These are phyloP conservation scores for Niebla homalea DNA, from an alignment of 495 filamentous ascomycete genomes.

Conservation along the genomic window DNA sequence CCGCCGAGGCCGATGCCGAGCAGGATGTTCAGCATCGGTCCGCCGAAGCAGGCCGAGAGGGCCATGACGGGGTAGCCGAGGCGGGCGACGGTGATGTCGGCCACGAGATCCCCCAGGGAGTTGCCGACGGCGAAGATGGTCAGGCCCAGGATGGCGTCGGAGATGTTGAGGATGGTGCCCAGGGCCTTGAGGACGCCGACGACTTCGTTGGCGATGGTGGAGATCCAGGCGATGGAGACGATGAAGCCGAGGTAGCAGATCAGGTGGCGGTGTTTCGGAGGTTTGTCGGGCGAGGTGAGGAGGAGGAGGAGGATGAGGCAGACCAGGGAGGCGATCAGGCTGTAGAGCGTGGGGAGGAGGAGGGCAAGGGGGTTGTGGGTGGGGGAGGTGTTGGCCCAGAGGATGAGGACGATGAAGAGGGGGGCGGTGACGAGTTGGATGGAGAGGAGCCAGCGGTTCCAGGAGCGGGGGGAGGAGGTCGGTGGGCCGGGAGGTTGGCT, in stretches of 20 bases:
- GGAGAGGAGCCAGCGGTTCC: slow-evolving; percentile 83
- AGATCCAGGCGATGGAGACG: slow-evolving; percentile 90
- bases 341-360: slow-evolving; percentile 49
- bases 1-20: slow-evolving; percentile 86
- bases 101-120: slow-evolving; percentile 85
- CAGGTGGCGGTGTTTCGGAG: slow-evolving; percentile 57
- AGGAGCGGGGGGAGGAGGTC: slow-evolving; percentile 37
- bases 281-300: slow-evolving; percentile 40
- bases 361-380: slow-evolving; percentile 38
- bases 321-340: slow-evolving; percentile 55
- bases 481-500: not conserved
- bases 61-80: slow-evolving; percentile 97
- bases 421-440: slow-evolving; percentile 82
- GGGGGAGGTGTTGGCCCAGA: slow-evolving; percentile 56
- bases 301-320: slow-evolving; percentile 48
- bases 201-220: slow-evolving; percentile 89
- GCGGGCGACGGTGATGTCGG: slow-evolving; percentile 84
- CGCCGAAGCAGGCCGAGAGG: slow-evolving; percentile 83
- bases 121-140: slow-evolving; percentile 97
- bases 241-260: slow-evolving; percentile 85
- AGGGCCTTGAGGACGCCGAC: slow-evolving; percentile 90
- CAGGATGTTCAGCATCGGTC: slow-evolving; percentile 94
- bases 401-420: slow-evolving; percentile 61
- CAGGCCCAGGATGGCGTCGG: slow-evolving; percentile 87
- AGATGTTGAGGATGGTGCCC: slow-evolving; percentile 84